Evolutionary conservation across 2,329 filamentous ascomycete species (phyloP).

Genomic region (Aspergillaceae sp.): DNA sequence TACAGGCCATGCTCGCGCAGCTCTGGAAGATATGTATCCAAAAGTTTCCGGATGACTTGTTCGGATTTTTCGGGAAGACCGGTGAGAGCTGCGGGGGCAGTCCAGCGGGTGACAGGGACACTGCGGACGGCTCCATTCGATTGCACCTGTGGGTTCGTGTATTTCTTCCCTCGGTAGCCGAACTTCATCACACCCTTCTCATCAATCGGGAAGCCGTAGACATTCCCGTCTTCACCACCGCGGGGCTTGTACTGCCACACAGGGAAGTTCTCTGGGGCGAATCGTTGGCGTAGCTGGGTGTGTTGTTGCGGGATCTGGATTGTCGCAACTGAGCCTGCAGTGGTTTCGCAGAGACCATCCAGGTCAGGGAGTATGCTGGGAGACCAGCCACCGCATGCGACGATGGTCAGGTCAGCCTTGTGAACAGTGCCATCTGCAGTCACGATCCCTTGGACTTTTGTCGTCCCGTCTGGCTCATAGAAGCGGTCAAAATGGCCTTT

Average conservation of each 20-base stretch:
- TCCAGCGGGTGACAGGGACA: slow-evolving; percentile 35
- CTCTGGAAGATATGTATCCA: slow-evolving; percentile 38
- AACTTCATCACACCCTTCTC: slow-evolving; percentile 41
- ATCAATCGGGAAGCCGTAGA: slow-evolving; percentile 43
- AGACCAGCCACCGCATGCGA: slow-evolving; percentile 41
- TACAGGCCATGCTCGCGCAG: slow-evolving; percentile 27
- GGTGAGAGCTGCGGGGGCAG: slow-evolving; percentile 5
- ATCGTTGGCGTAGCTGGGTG: slow-evolving; percentile 31
- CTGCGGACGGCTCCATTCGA: slow-evolving; percentile 32
- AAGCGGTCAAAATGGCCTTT: slow-evolving; percentile 5
- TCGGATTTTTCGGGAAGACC: slow-evolving; percentile 20
- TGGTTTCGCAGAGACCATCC: slow-evolving; percentile 40
- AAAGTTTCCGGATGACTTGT: slow-evolving; percentile 23
- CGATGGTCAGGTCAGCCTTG: slow-evolving; percentile 25
- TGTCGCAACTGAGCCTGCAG: slow-evolving; percentile 39
- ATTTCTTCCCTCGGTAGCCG: slow-evolving; percentile 46
- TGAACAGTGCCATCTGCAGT: slow-evolving; percentile 32
- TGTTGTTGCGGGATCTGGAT: slow-evolving; percentile 39
- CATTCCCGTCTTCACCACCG: slow-evolving; percentile 31
- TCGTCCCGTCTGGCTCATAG: not conserved
- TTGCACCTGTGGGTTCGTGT: slow-evolving; percentile 36
- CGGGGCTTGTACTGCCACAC: slow-evolving; percentile 35
- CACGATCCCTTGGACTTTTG: slow-evolving; percentile 27
- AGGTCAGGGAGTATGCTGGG: slow-evolving; percentile 35
- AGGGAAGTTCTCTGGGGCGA: slow-evolving; percentile 39